These are phyloP conservation scores for Aspergillus hortae DNA, from an alignment of 2,329 filamentous ascomycete genomes.

Conservation along the genomic window DNA sequence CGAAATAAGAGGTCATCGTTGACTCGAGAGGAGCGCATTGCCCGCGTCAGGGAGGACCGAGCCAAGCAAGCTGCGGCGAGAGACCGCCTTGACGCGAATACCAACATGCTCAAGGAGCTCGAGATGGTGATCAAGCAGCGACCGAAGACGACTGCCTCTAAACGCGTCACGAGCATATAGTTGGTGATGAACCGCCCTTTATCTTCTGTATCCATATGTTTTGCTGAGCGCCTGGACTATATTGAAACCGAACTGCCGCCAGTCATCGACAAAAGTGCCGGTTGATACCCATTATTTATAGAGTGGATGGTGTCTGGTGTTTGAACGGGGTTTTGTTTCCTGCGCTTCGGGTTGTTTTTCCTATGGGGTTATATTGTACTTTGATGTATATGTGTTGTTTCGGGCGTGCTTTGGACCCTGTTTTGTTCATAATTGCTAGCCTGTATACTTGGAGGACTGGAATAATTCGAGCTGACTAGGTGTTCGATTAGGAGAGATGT, in stretches of 20 bases:
- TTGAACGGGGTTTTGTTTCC: conserved; percentile 4
- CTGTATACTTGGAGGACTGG: too few species aligned
- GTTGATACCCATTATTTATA: conserved; percentile 35
- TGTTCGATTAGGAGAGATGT: too few species aligned
- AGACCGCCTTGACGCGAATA: conserved; percentile 75
- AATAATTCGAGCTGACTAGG: too few species aligned
- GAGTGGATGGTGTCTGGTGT: conserved; percentile 32
- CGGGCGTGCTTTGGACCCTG: neutral
- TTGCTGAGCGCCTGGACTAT: conserved; percentile 1
- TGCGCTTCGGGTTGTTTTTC: conserved; percentile 4
- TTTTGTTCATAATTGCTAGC: too few species aligned
- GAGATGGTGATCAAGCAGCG: conserved; percentile 77
- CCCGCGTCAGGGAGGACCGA: conserved; percentile 83
- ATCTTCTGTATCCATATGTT: conserved; percentile 6
- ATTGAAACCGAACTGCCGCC: conserved; percentile 11
- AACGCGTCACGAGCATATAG: conserved; percentile 43
- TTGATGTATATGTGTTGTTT: neutral
- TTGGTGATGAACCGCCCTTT: neutral
- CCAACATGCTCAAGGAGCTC: conserved; percentile 86
- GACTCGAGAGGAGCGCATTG: conserved; percentile 81
- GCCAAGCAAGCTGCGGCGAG: conserved; percentile 67
- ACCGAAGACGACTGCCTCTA: conserved; percentile 32
- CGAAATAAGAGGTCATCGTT: conserved; percentile 64
- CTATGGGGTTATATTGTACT: neutral
- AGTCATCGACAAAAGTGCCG: conserved; percentile 17